These are phyloP conservation scores for Pleurotus djamor DNA, from an alignment of 768 basidiomycete species.

Conservation along the genomic window DNA sequence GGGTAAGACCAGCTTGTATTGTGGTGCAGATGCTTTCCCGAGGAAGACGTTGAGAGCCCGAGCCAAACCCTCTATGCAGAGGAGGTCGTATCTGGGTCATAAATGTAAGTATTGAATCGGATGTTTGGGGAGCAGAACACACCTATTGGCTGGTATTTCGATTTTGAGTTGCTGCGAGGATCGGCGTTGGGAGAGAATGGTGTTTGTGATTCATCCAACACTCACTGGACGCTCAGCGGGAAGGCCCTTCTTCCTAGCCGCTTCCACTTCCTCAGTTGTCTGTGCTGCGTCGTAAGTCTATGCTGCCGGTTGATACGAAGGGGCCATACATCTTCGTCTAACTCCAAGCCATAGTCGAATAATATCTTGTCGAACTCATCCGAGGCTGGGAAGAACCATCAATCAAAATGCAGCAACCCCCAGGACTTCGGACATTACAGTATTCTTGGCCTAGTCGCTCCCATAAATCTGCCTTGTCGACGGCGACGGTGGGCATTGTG, in stretches of 20 bases:
- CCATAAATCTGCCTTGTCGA: slow-evolving; percentile 96
- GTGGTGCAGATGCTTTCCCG: slow-evolving; percentile 60
- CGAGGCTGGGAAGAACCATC: slow-evolving; percentile 66
- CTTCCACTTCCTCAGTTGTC: slow-evolving; percentile 90
- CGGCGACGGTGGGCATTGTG: slow-evolving; percentile 89
- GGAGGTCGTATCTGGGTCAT: slow-evolving; percentile 81
- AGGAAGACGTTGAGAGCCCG: slow-evolving; percentile 85
- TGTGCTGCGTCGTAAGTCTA: slow-evolving; percentile 24
- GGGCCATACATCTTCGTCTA: slow-evolving; percentile 90
- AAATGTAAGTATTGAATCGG: slow-evolving; percentile 8
- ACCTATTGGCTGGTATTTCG: slow-evolving; percentile 98
- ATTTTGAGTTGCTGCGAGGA: slow-evolving; percentile 88
- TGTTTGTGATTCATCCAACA: neutral
- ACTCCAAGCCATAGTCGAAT: slow-evolving; percentile 96
- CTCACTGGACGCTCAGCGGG: slow-evolving; percentile 82
- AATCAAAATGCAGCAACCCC: slow-evolving; percentile 11
- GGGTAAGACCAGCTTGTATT: slow-evolving; percentile 74
- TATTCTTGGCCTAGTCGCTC: slow-evolving; percentile 80
- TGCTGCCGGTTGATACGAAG: neutral
- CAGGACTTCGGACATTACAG: slow-evolving; percentile 42
- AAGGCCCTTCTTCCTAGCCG: slow-evolving; percentile 77
- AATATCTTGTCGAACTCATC: slow-evolving; percentile 94
- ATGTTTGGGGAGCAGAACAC: slow-evolving; percentile 8
- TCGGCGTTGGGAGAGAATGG: neutral
- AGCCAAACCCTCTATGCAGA: slow-evolving; percentile 96